phyloP scores from a whole-genome alignment of 2,329 filamentous ascomycete species.

The Alternaria sp. region DNA sequence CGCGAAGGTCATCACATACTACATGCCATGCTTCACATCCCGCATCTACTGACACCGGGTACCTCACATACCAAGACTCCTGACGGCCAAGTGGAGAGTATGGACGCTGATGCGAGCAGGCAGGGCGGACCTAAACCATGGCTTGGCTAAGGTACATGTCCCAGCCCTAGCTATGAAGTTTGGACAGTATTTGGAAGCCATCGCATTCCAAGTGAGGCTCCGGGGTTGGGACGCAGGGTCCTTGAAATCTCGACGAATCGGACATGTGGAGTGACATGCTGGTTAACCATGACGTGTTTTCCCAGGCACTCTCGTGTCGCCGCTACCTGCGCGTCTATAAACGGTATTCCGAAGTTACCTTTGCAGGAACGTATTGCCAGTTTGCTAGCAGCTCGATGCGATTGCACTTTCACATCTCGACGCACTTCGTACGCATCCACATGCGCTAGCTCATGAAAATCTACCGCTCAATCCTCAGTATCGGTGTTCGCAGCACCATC shows the following conservation, averaged over 20 bases:
- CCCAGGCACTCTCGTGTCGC: neutral
- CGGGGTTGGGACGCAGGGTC: neutral
- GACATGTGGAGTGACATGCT: neutral
- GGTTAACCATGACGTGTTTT: neutral
- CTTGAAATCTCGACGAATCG: neutral
- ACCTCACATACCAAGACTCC: neutral
- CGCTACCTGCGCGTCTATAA: neutral
- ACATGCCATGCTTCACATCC: rapidly evolving
- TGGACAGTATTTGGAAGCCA: neutral
- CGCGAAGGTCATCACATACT: no score
- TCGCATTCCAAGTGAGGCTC: neutral
- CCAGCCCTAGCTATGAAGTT: neutral
- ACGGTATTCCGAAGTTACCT: neutral
- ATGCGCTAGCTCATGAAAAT: neutral
- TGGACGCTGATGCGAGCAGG: neutral
- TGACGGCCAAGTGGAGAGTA: neutral
- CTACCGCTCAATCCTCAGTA: neutral
- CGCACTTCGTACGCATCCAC: neutral
- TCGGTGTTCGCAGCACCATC: neutral
- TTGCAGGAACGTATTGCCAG: neutral
- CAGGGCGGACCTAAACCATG: neutral
- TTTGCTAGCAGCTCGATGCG: neutral
- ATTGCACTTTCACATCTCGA: neutral
- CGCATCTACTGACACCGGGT: neutral
- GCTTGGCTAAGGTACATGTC: neutral